Base-by-base conservation (phyloP, 805 yeast species). In the Hanseniaspora guilliermondii region DNA sequence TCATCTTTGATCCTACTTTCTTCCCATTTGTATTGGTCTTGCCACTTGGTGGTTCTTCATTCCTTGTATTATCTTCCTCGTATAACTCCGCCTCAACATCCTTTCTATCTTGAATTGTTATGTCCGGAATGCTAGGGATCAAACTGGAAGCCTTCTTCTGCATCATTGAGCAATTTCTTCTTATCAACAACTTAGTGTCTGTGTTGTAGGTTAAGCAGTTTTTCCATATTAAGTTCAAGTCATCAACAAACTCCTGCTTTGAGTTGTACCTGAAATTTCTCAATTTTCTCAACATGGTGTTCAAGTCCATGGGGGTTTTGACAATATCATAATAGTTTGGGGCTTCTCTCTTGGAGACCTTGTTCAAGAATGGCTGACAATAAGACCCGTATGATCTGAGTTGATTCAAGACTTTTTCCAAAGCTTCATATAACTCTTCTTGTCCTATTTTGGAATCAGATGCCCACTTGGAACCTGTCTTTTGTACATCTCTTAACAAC, bases 391-490 rank as follows among this genome's bases (percentile, higher is more conserved):
- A 87, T 6, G 91, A 86, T 63, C 98, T 76, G 33, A 93, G 71
- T 62, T 93, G 97, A 59, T 82, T 71, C 0, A 91, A 89, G 1
- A 93, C 98, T 63, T 88, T 89, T 62, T 93, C 99, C 62, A 97
- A 91, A 0, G 97, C 96, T 61, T 94, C 98, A 64, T 93, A 93
- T 22, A 93, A 75, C 66, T 94, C 99, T 65, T 93, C 99, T 69
- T 93, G 99, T 6, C 99, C 99, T 44, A 93, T 82, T 58, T 85
- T 76, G 56, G 89, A 95, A 64, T 93, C 97, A 56, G 86, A 86
- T 8, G 97, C 94, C 99, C 98, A 93, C 68, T 93, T 93, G 0
- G 97, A 94, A 56, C 97, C 73, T 64, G 89, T 91, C 62, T 89
- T 93, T 49, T 97, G 76, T 9, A 93, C 97, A 64, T 93, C 98